Percentiles rank a stretch among this genome's conserved stretches.
Conservation (phyloP, 148 eudicot species). For the Fagopyrum tataricum region DNA sequence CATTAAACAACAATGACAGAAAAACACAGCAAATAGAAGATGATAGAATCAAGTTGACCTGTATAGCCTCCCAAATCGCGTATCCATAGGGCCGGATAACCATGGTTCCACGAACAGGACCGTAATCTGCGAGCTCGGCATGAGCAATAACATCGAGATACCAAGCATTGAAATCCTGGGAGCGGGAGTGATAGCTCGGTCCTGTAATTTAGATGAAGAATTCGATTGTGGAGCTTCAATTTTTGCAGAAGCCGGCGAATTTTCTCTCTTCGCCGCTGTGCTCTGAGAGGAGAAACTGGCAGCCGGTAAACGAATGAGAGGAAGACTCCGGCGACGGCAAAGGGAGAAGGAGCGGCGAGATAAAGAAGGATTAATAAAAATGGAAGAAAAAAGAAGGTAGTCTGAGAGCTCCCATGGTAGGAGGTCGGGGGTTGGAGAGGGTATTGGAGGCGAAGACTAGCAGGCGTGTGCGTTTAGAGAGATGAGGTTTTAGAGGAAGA, state of each 20-base stretch:
- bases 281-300: conserved; percentile 30
- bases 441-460: not conserved
- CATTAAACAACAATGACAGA: not conserved
- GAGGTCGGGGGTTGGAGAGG: not conserved
- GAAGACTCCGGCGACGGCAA: conserved; percentile 24
- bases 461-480: not conserved
- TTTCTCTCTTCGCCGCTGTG: conserved; percentile 29
- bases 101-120: conserved; percentile 97
- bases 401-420: conserved; percentile 55
- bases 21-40: not conserved
- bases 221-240: conserved; percentile 13
- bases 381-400: conserved; percentile 39
- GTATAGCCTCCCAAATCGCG: conserved; percentile 97
- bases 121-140: conserved; percentile 95
- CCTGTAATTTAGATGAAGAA: conserved; percentile 28
- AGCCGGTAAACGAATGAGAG: conserved; percentile 19
- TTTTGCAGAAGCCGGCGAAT: conserved; percentile 19
- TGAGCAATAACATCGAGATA: conserved; percentile 72
- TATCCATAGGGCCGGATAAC: conserved; percentile 98
- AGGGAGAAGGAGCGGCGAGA: conserved; percentile 26
- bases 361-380: conserved; percentile 23
- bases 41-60: conserved; percentile 25
- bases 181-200: conserved; percentile 60
- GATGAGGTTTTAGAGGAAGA: not conserved
- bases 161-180: conserved; percentile 92